Percentiles rank a stretch among this genome's conserved stretches.
phyloP scores from a whole-genome alignment of 139 green algal species.

The Closterium sp. region DNA sequence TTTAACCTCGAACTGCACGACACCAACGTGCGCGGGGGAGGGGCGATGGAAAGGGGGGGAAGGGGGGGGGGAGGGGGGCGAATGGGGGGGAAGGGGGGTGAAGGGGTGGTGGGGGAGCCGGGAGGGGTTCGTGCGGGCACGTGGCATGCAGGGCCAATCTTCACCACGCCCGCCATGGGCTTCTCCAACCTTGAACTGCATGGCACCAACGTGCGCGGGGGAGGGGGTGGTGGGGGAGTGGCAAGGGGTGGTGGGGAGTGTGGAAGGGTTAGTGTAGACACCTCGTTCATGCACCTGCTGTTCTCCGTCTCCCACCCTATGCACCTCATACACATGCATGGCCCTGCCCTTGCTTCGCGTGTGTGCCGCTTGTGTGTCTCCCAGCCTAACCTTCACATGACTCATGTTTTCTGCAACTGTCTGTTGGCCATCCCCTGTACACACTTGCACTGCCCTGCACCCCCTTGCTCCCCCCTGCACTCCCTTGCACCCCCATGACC shows the following conservation, averaged over 20 bases:
- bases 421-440: neutral
- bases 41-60: neutral
- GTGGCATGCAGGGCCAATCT: no score
- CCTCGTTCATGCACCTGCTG: neutral
- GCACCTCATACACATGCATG: no score
- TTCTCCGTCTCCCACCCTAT: neutral
- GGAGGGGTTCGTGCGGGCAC: no score
- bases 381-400: no score
- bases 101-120: neutral
- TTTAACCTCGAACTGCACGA: slow-evolving; percentile 92
- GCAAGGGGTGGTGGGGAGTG: neutral
- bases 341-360: no score
- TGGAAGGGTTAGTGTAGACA: neutral
- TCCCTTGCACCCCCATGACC: neutral
- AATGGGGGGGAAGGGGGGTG: neutral
- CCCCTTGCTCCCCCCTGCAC: neutral
- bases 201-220: slow-evolving; percentile 83
- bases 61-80: no score
- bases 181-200: slow-evolving; percentile 93
- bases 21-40: slow-evolving; percentile 75
- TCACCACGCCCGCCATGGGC: no score
- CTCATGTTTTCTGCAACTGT: neutral
- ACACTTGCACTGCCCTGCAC: neutral
- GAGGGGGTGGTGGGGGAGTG: neutral
- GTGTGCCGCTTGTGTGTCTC: no score